Percentiles rank a stretch among this genome's conserved stretches.
Conservation (phyloP, 176 grass and related monocot species). For the Musa itinerans region DNA sequence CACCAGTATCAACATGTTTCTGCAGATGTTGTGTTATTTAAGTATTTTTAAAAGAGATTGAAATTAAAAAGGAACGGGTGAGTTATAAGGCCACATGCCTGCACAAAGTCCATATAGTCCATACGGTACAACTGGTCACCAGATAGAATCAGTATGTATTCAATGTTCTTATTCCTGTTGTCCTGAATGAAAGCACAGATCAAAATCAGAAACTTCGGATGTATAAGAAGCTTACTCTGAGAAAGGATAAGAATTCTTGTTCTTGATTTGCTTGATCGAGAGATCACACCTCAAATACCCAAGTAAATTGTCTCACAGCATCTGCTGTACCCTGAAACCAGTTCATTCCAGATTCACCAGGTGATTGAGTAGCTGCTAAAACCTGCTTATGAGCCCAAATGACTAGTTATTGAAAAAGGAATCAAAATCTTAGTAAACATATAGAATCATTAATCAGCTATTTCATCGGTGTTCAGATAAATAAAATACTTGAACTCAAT, state of each 20-base stretch:
- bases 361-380: conserved; percentile 61
- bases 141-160: conserved; percentile 61
- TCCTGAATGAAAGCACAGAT: conserved; percentile 23
- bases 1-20: conserved; percentile 64
- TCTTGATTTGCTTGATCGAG: neutral
- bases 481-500: too few relatives aligned
- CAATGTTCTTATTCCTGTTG: conserved; percentile 44
- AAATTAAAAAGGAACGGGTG: neutral
- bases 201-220: neutral
- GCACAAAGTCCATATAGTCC: conserved; percentile 67
- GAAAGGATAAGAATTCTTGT: neutral
- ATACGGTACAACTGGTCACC: conserved; percentile 73
- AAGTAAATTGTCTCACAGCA: conserved; percentile 64
- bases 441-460: neutral
- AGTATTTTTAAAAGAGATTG: neutral
- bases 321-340: conserved; percentile 64
- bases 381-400: conserved; percentile 32
- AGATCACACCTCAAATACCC: conserved; percentile 47
- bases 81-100: conserved; percentile 21
- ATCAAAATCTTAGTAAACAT: neutral
- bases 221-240: neutral
- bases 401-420: neutral
- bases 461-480: too few relatives aligned
- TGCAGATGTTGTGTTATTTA: conserved; percentile 19
- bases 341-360: conserved; percentile 48